Conservation (phyloP, 805 yeast species). For the Cyberlindnera maritima region DNA sequence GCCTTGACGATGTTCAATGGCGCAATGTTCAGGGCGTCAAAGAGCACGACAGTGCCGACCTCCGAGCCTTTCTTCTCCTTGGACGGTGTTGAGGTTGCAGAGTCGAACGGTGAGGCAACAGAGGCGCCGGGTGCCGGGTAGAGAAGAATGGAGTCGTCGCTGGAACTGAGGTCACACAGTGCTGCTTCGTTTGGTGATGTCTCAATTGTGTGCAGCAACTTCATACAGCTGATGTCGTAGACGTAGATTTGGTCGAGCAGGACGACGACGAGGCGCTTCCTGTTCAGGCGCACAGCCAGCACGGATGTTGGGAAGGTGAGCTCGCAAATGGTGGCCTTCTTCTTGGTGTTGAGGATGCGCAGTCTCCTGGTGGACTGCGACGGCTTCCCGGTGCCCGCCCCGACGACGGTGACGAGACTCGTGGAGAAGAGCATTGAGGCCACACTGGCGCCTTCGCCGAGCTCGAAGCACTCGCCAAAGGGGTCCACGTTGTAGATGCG, state of each 20-base stretch:
- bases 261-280: constrained; percentile 77
- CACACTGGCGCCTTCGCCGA: constrained; percentile 46
- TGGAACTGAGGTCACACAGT: constrained; percentile 31
- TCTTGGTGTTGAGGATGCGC: constrained; percentile 67
- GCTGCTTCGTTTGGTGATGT: constrained; percentile 44
- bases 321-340: constrained; percentile 77
- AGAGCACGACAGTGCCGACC: constrained; percentile 53
- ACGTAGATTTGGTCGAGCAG: constrained; percentile 79
- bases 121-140: constrained; percentile 49
- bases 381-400: constrained; percentile 63
- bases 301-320: constrained; percentile 79
- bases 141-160: constrained; percentile 48
- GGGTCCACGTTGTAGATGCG: constrained; percentile 87
- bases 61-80: constrained; percentile 2
- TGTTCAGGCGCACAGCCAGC: constrained; percentile 69
- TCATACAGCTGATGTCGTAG: constrained; percentile 89
- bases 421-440: constrained; percentile 92
- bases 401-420: constrained; percentile 80
- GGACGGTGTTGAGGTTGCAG: background rate
- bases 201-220: constrained; percentile 69
- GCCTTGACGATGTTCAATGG: constrained; percentile 84
- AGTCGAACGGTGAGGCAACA: constrained; percentile 22
- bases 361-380: constrained; percentile 57
- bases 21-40: constrained; percentile 69
- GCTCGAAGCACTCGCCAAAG: constrained; percentile 66